Base-by-base conservation (phyloP, 164 flowering plant genomes). In the Sedum album region DNA sequence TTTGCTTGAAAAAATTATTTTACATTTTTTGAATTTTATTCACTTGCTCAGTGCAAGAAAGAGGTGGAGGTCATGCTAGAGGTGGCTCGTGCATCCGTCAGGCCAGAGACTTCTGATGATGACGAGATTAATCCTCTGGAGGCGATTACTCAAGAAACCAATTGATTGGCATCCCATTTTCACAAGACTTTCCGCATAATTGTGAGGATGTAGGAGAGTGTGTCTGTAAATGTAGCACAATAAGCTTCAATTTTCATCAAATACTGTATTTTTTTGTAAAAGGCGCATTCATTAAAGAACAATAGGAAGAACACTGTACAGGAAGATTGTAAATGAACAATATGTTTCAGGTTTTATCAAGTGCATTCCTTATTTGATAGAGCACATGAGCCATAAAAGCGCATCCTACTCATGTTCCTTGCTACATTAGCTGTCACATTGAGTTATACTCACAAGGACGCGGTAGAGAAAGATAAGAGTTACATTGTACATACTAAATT, bases 41-140 rank as follows among this genome's bases (percentile, higher is more conserved):
- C 18, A 13, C 48, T 17, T 41, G 57, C 57, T 20, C 57, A 93
- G 98, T 86, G 82, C 77, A 91, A 88, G 82, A 89, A 85, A 78
- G 95, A 84, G 72, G 82, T 83, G 69, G 87, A 80, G 65, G 1
- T 81, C 76, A 88, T 88, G 92, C 64, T 91, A 64, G 85, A 86
- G 13, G 77, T 79, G 38, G 97, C 90, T 1, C 78, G 83, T 30
- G 51, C 83, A 28, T 86, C 77, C 68, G 76, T 88, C 36, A 77
- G 78, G 73, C 75, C 91, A 2, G 71, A 67, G 70, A 66, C 75
- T 73, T 70, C 82, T 13, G 66, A 66, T 64, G 73, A 31, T 21
- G 57, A 51, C 17, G 18, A 44, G 28, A 51, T 5, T 21, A 51
- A 48, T 15, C 53, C 57, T 21, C 9, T 35, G 7, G 3, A 25